These are phyloP conservation scores for Sarocladium oryzae DNA, from an alignment of 2,329 filamentous ascomycete species.

Conservation along the genomic window DNA sequence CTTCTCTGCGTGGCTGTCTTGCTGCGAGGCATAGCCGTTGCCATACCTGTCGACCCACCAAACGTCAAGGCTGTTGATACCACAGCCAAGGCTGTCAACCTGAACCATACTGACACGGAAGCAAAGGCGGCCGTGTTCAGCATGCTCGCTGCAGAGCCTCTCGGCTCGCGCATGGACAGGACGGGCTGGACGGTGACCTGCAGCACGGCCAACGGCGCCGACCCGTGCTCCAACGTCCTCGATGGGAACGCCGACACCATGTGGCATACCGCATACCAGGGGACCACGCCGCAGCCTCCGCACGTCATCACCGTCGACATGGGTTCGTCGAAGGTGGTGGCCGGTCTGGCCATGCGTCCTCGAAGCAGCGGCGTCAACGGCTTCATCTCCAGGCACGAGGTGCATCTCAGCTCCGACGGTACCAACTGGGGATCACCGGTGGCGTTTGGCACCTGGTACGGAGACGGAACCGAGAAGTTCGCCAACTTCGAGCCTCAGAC, in stretches of 20 bases:
- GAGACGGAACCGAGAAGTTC: conserved; percentile 22
- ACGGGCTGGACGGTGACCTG: conserved; percentile 21
- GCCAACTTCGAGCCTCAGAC: conserved; percentile 25
- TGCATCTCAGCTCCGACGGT: conserved; percentile 22
- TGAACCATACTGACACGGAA: neutral
- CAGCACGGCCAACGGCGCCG: conserved; percentile 21
- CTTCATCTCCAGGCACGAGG: conserved; percentile 22
- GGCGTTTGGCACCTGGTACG: conserved; percentile 22
- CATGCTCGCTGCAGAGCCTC: conserved; percentile 11
- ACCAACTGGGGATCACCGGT: conserved; percentile 20
- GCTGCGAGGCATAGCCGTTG: too few species aligned
- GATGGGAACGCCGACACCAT: conserved; percentile 22
- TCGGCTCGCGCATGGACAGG: conserved; percentile 11
- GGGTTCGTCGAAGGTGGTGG: conserved; percentile 19
- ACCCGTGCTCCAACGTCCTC: conserved; percentile 22
- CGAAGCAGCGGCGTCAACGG: conserved; percentile 20
- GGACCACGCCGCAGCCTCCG: conserved; percentile 13
- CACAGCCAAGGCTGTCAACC: neutral
- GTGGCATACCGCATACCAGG: conserved; percentile 20
- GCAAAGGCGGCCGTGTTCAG: neutral
- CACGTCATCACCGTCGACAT: conserved; percentile 27
- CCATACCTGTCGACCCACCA: too few species aligned
- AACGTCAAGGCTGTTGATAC: too few species aligned
- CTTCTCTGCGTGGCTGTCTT: too few species aligned
- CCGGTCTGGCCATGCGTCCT: conserved; percentile 23